These are phyloP conservation scores for Leucogyrophana mollusca DNA, from an alignment of 768 basidiomycete genomes.

Conservation along the genomic window DNA sequence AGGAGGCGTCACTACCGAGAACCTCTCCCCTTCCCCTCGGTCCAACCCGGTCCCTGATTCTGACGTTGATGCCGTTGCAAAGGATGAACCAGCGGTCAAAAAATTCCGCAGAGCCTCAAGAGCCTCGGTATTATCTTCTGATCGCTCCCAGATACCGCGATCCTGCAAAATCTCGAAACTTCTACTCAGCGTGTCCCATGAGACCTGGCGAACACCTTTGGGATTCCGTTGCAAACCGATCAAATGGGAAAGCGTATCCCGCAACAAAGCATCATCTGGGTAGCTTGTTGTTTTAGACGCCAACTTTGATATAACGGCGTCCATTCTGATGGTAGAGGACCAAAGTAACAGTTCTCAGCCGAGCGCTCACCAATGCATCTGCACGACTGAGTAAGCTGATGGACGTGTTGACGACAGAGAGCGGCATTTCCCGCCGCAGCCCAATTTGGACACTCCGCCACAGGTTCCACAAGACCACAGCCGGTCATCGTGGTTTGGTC, in stretches of 20 bases:
- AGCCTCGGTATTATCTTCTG: slow-evolving; percentile 24
- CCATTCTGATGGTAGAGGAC: slow-evolving; percentile 14
- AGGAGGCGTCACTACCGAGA: slow-evolving; percentile 13
- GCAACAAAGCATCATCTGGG: slow-evolving; percentile 15
- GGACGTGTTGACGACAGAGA: not conserved
- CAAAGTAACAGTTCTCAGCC: no score
- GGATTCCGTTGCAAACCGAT: slow-evolving; percentile 20
- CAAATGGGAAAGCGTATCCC: slow-evolving; percentile 17
- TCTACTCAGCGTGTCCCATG: slow-evolving; percentile 21
- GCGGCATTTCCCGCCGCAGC: not conserved
- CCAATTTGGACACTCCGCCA: no score
- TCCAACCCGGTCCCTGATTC: no score
- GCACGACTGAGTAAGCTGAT: no score
- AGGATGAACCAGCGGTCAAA: slow-evolving; percentile 12
- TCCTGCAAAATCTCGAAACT: slow-evolving; percentile 22
- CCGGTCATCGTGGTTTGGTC: not conserved
- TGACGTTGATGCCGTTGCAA: slow-evolving; percentile 1
- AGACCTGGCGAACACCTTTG: slow-evolving; percentile 10
- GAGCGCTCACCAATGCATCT: no score
- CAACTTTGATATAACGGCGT: slow-evolving; percentile 26
- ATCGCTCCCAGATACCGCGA: slow-evolving; percentile 22
- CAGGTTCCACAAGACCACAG: no score
- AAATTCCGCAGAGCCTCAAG: slow-evolving; percentile 19
- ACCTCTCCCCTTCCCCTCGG: slow-evolving; percentile 1
- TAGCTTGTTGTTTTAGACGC: slow-evolving; percentile 9